A percentile compares a stretch with the other conserved stretches of the same genome.
Conservation (phyloP, 805 yeast genomes). For the Dipodascus geniculatus region DNA sequence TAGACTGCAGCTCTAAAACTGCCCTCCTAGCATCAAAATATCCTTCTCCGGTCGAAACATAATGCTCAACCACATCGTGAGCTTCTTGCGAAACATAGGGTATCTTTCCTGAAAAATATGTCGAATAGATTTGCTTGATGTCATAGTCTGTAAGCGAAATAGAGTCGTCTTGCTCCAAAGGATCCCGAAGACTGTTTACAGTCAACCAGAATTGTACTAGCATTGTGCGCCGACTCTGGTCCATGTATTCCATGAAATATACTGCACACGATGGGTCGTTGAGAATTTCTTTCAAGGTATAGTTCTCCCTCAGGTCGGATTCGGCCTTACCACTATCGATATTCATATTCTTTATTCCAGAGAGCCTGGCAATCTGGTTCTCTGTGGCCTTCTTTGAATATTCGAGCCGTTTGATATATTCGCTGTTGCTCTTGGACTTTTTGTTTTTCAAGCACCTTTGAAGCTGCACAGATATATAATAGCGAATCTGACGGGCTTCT, state of each 20-base stretch:
- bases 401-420: conserved; percentile 24
- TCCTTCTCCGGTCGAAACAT: conserved; percentile 10
- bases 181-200: conserved; percentile 59
- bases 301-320: conserved; percentile 21
- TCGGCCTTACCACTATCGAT: neutral
- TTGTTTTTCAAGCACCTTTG: conserved; percentile 23
- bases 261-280: conserved; percentile 37
- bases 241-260: conserved; percentile 46
- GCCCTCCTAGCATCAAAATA: conserved; percentile 48
- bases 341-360: conserved; percentile 10
- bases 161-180: conserved; percentile 40
- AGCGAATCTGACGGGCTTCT: conserved; percentile 38
- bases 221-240: conserved; percentile 32
- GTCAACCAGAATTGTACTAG: conserved; percentile 54
- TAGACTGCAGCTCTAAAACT: conserved; percentile 47
- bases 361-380: conserved; percentile 18
- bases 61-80: conserved; percentile 29
- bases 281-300: conserved; percentile 33
- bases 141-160: conserved; percentile 3
- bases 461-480: conserved; percentile 36
- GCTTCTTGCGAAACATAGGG: conserved; percentile 15
- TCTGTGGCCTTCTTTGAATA: conserved; percentile 25
- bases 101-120: conserved; percentile 28
- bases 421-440: neutral
- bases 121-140: conserved; percentile 36